Evolutionary conservation across 768 basidiomycete genomes (phyloP), one percentile per base, ranked within the genome.

Genomic region (Leucocoprinus birnbaumii): DNA sequence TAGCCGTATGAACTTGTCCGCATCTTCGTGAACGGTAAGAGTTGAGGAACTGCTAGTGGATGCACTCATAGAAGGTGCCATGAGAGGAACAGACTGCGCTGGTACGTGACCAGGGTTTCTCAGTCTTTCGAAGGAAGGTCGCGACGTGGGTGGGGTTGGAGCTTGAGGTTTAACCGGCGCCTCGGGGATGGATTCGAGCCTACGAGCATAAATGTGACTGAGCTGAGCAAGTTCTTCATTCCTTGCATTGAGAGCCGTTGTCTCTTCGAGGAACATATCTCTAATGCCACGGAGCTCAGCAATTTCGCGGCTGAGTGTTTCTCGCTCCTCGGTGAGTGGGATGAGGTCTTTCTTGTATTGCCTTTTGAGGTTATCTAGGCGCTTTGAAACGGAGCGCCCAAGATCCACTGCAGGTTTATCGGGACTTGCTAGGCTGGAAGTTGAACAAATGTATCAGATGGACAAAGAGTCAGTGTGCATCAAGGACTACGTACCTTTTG

Each of bases 211-310:
- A 27, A 92, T 88, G 3, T 87, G 80, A 60, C 89, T 90, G 42
- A 98, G 81, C 67, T 94, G 89, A 1, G 90, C 89, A 5, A 99
- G 79, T 66, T 95, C 91, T 63, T 95, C 94, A 71, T 98, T 98
- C 46, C 94, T 85, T 5, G 86, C 86, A 66, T 92, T 93, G 48
- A 99, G 80, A 19, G 87, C 86, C 0, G 93, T 88, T 0, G 94
- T 91, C 73, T 99, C 97, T 64, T 96, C 95, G 38, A 95, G 72
- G 70, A 90, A 89, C 40, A 87, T 80, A 60, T 97, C 94, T 27
- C 92, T 84, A 1, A 89, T 84, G 14, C 89, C 87, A 65, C 85
- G 86, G 47, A 99, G 85, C 62, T 98, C 95, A 2, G 78, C 74
- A 53, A 98, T 85, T 70, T 98, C 96, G 44, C 92, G 79, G 19